Evolutionary conservation across 768 basidiomycete genomes (phyloP), one percentile per base, ranked within the genome.

Genomic region (Lactifluus piperatus): DNA sequence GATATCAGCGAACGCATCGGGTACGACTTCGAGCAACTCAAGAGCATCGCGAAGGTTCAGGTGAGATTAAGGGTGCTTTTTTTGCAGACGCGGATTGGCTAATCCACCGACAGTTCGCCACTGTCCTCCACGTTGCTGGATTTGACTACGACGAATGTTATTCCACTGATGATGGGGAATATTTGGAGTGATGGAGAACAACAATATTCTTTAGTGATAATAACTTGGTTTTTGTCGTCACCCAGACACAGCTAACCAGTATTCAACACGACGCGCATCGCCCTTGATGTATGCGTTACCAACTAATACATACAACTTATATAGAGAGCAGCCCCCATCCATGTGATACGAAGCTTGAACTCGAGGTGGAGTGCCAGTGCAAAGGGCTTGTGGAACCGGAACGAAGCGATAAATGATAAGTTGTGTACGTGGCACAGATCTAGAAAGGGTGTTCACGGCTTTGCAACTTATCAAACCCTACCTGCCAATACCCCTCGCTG

Each of bases 21-120:
- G 16, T 97, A 87, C 68, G 91, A 94, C 69, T 79, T 95, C 57
- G 76, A 84, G 20, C 94, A 97, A 70, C 72, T 94, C 56, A 80
- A 76, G 65, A 82, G 83, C 16, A 94, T 95, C 64, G 88, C 91
- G 5, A 93, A 91, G 73, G 91, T 94, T 10, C 88, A 92, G 76
- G 88, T 86, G 64, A 37, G 79, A 70, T 5, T 20, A 26, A 14
- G 20, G 5, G 37, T 26, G 24, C 29, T 14, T 24, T 26, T 39
- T 5, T 41, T 20, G 24, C 11, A n/a, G 16, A 27, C 36, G 11
- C 36, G 46, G 13, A 29, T 47, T 26, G 27, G 44, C 60, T 53
- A 22, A 52, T 43, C 24, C 1, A 7, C 10, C 14, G 26, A 22
- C 29, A 69, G 70, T 69, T 76, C 62, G 73, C 74, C 5, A 67